Conservation (phyloP, 768 basidiomycete species). For the Pholiota conissans region DNA sequence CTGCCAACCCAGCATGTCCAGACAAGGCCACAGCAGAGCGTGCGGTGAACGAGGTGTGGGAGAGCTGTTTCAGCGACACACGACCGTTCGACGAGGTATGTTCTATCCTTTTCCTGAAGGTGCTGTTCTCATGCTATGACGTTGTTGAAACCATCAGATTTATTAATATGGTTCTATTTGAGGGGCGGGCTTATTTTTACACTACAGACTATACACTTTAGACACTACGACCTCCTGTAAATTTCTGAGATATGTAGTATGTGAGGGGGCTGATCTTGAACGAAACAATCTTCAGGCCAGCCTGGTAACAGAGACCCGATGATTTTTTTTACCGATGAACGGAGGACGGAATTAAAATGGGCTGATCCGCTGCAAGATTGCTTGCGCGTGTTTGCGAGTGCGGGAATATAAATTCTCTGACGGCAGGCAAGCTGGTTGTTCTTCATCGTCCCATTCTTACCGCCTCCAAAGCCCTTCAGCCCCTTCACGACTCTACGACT, state of each 20-base stretch:
- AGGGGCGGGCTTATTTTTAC: background rate
- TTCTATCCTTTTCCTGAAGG: background rate
- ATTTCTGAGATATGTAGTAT: background rate
- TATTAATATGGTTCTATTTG: slow-evolving; percentile 16
- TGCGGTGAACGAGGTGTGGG: slow-evolving; percentile 96
- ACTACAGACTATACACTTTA: background rate
- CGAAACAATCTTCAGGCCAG: background rate
- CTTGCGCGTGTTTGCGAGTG: slow-evolving; percentile 27
- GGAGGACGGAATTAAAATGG: background rate
- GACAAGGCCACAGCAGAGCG: slow-evolving; percentile 76
- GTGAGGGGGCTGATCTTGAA: background rate
- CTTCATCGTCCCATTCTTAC: slow-evolving; percentile 14
- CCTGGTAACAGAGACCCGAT: background rate
- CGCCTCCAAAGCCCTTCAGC: slow-evolving; percentile 16
- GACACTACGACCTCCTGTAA: background rate
- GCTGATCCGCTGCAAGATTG: slow-evolving; percentile 19
- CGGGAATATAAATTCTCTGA: slow-evolving; percentile 24
- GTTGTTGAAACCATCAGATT: slow-evolving; percentile 15
- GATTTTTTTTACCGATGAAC: background rate
- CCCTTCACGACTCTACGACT: slow-evolving; percentile 26
- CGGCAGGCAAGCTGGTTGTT: background rate
- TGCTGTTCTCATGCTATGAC: slow-evolving; percentile 15
- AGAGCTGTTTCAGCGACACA: slow-evolving; percentile 93
- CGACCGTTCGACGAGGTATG: slow-evolving; percentile 94
- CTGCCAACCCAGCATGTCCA: slow-evolving; percentile 78